phyloP scores from a whole-genome alignment of 169 alveolate species.

The Cryptosporidium viatorum region DNA sequence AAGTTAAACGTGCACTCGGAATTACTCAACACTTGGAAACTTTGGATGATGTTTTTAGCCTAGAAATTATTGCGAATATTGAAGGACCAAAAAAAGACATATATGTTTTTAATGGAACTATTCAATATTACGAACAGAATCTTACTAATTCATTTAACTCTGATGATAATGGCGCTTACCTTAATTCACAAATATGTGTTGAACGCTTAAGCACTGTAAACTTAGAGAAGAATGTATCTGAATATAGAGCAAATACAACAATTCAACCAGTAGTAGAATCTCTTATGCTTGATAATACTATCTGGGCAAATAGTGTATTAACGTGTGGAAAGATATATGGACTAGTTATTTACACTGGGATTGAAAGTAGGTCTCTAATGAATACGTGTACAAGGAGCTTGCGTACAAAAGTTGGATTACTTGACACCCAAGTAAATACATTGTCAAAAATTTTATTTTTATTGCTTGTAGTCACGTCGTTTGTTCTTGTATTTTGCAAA shows the following conservation, averaged over 20 bases:
- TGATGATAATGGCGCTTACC: neutral
- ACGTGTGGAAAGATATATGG: conserved; percentile 94
- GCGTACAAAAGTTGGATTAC: conserved; percentile 79
- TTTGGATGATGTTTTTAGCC: conserved; percentile 80
- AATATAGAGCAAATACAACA: neutral
- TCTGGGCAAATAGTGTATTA: conserved; percentile 96
- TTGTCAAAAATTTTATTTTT: conserved; percentile 80
- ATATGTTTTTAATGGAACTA: conserved; percentile 88
- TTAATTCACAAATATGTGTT: neutral
- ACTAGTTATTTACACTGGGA: conserved; percentile 94
- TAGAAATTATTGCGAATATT: conserved; percentile 81
- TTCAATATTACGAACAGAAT: conserved; percentile 79
- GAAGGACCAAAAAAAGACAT: conserved; percentile 91
- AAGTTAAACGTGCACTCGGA: conserved; percentile 92
- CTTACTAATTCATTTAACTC: neutral
- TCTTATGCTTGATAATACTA: conserved; percentile 88
- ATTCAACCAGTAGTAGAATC: conserved; percentile 33
- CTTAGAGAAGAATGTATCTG: conserved; percentile 25
- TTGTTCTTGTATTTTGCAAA: conserved; percentile 78
- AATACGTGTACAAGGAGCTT: conserved; percentile 78
- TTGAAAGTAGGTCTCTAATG: conserved; percentile 90
- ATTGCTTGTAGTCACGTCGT: conserved; percentile 79
- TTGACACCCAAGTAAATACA: conserved; percentile 84
- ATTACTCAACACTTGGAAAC: conserved; percentile 84
- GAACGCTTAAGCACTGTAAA: neutral